These are phyloP conservation scores for Fusarium sp. DNA, from an alignment of 2,329 filamentous ascomycete species.

Conservation along the genomic window DNA sequence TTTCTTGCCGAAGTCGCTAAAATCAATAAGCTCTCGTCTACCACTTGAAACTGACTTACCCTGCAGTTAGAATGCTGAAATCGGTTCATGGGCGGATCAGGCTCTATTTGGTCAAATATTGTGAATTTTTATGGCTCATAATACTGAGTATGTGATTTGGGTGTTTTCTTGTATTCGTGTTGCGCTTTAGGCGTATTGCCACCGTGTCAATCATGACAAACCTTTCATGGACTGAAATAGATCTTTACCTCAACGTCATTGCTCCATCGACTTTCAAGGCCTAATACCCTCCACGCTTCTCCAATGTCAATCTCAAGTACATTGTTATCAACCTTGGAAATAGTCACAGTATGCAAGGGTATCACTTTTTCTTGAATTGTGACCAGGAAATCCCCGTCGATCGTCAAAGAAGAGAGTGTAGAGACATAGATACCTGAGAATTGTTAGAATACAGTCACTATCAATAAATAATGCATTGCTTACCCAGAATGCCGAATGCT, in stretches of 20 bases:
- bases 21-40: neutral
- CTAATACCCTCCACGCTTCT: constrained; percentile 81
- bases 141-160: neutral
- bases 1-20: constrained; percentile 13
- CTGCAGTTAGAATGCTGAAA: neutral
- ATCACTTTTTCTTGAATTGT: constrained; percentile 79
- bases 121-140: neutral
- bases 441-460: neutral
- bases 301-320: constrained; percentile 84
- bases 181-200: neutral
- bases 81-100: neutral
- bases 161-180: neutral
- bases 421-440: constrained; percentile 78
- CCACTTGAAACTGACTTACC: neutral
- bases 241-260: constrained; percentile 82
- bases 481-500: constrained; percentile 80
- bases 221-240: constrained; percentile 58
- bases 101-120: neutral
- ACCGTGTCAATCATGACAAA: neutral
- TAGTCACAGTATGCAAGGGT: constrained; percentile 72
- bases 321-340: constrained; percentile 63
- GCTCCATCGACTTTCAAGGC: constrained; percentile 77
- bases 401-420: constrained; percentile 68
- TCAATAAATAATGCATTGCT: constrained; percentile 38
- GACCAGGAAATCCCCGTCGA: constrained; percentile 77